Conservation (phyloP, 257 asterid genomes). For the Solanum sitiens region DNA sequence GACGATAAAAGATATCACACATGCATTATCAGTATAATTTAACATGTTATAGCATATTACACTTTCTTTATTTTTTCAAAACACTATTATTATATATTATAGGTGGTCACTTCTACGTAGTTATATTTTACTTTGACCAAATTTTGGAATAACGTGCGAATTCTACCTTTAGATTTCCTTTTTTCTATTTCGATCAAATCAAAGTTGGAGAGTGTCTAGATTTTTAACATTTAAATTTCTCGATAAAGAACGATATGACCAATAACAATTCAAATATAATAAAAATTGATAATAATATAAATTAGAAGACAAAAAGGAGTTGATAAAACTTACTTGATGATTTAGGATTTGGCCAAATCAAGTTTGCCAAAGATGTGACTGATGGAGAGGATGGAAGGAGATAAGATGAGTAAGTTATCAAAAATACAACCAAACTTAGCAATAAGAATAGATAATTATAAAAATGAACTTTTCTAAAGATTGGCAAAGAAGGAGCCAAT, state of each 20-base stretch:
- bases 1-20: not conserved
- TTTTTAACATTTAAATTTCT: not conserved
- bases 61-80: not conserved
- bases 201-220: not conserved
- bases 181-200: not conserved
- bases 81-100: not conserved
- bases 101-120: not conserved
- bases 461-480: conserved; percentile 32
- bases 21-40: not conserved
- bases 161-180: not conserved
- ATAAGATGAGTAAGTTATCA: conserved; percentile 13
- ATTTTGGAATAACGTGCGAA: no score
- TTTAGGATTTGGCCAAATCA: conserved; percentile 5
- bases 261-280: not conserved
- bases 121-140: not conserved
- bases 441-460: conserved; percentile 31
- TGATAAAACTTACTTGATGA: conserved; percentile 6
- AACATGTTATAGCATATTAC: not conserved
- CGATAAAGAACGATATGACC: not conserved
- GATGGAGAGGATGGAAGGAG: conserved; percentile 30
- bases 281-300: not conserved
- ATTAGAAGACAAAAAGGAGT: not conserved
- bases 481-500: conserved; percentile 22
- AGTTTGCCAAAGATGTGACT: conserved; percentile 28
- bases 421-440: conserved; percentile 41